Conservation (phyloP, 169 alveolate species). For the Eimeria tenella region DNA sequence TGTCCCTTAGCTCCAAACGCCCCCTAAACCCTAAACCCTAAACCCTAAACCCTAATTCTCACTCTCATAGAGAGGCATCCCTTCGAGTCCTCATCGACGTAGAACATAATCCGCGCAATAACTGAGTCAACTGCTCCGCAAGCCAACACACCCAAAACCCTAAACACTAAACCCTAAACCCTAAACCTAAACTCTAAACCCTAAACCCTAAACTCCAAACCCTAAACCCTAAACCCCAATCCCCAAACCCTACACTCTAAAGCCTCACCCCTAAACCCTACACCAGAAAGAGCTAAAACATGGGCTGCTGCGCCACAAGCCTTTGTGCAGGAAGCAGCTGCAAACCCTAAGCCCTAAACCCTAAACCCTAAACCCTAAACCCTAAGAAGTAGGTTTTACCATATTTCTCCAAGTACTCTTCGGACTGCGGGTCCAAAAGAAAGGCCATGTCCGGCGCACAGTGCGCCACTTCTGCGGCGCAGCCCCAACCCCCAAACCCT, state of each 20-base stretch:
- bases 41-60: constrained; percentile 17
- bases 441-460: constrained; percentile 40
- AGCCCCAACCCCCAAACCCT: not conserved
- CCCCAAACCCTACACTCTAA: too few species aligned
- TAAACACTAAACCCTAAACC: constrained; percentile 13
- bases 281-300: too few species aligned
- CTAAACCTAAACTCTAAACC: constrained; percentile 16
- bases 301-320: not conserved
- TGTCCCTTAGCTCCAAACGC: not conserved
- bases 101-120: constrained; percentile 29
- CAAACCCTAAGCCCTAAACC: not conserved
- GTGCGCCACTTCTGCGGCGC: constrained; percentile 4
- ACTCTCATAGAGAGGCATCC: constrained; percentile 27
- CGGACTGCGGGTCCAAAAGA: constrained; percentile 35
- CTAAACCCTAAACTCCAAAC: not conserved
- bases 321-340: not conserved
- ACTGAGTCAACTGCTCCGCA: constrained; percentile 24
- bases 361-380: constrained; percentile 28
- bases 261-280: too few species aligned
- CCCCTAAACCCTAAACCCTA: constrained; percentile 31
- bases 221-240: not conserved
- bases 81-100: constrained; percentile 31
- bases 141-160: not conserved
- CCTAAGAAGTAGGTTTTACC: not conserved
- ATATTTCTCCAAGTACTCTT: constrained; percentile 22